phyloP scores from a whole-genome alignment of 805 yeast genomes.

The Candida schatavii region DNA sequence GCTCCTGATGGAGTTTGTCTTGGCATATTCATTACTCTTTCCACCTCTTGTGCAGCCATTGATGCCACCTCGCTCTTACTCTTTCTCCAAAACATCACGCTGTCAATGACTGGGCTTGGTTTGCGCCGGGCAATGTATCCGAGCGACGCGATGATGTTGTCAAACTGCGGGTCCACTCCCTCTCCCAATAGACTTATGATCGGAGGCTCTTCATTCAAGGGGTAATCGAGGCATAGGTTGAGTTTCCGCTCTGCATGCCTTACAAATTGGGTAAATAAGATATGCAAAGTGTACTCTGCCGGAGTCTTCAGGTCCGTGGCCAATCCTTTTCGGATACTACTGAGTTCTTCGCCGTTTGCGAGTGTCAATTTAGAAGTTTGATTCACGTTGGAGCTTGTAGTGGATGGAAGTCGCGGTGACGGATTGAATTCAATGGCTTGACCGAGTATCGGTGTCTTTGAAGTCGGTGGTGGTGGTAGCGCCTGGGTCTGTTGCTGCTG shows the following conservation, averaged over 20 bases:
- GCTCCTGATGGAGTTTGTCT: conserved; percentile 42
- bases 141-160: conserved; percentile 76
- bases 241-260: conserved; percentile 89
- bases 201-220: conserved; percentile 73
- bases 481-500: background rate
- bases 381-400: background rate
- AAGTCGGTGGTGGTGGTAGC: background rate
- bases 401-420: background rate
- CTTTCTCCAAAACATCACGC: conserved; percentile 98
- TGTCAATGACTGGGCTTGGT: conserved; percentile 95
- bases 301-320: conserved; percentile 66
- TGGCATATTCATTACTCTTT: conserved; percentile 32
- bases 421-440: background rate
- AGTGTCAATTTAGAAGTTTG: background rate
- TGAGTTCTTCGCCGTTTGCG: background rate
- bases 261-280: conserved; percentile 92
- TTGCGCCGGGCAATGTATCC: conserved; percentile 88
- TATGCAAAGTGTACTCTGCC: conserved; percentile 90
- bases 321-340: conserved; percentile 29
- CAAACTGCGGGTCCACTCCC: conserved; percentile 85
- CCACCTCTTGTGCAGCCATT: conserved; percentile 42
- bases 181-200: conserved; percentile 74
- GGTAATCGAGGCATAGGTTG: conserved; percentile 63
- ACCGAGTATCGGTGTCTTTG: background rate
- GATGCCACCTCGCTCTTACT: conserved; percentile 82